Evolutionary conservation across 139 green algal genomes (phyloP), one percentile per base, ranked within the genome.

Genomic region (Dunaliella sp.): DNA sequence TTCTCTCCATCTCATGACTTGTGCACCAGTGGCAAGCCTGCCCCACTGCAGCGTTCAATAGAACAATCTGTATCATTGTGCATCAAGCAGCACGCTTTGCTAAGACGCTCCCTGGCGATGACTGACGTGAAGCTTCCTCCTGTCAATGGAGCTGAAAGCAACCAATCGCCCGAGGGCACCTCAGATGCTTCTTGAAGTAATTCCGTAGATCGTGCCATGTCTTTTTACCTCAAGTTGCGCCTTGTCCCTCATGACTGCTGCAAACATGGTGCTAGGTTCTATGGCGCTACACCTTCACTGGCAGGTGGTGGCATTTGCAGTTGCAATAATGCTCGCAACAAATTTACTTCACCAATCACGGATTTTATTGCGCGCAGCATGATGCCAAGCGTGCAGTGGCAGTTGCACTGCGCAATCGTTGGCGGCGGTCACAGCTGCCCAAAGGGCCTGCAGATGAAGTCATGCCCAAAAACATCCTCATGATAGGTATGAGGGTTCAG

Each of bases 331-430:
- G n/a, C 34, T 73, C 73, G 33, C 7, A 31, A 22, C 35, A 36
- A 22, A 30, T 22, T 59, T 33, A 36, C 81, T 78, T 48, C 81
- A 77, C 1, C 57, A 38, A 26, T 28, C 38, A 26, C n/a, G n/a
- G n/a, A n/a, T n/a, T n/a, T n/a, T n/a, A n/a, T n/a, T n/a, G n/a
- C 48, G 30, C 22, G 36, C 82, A 96, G 87, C 86, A 84, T 1
- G 94, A 95, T 7, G 97, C 97, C 57, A 99, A 99, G 91, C 90
- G 93, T 31, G 96, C 97, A 0, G 96, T 99, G 21, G 97, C 97
- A 65, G 95, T 99, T 58, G 97, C 97, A 12, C 90, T 99, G 84
- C 92, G 97, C 76, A 98, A 98, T 84, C 92, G 97, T 16, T 33
- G 77, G 83, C 83, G 83, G 83, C 83, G 83, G 35, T 86, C 83